Evolutionary conservation across 2,329 filamentous ascomycete genomes (phyloP).

Genomic region (Arthroderma sp.): DNA sequence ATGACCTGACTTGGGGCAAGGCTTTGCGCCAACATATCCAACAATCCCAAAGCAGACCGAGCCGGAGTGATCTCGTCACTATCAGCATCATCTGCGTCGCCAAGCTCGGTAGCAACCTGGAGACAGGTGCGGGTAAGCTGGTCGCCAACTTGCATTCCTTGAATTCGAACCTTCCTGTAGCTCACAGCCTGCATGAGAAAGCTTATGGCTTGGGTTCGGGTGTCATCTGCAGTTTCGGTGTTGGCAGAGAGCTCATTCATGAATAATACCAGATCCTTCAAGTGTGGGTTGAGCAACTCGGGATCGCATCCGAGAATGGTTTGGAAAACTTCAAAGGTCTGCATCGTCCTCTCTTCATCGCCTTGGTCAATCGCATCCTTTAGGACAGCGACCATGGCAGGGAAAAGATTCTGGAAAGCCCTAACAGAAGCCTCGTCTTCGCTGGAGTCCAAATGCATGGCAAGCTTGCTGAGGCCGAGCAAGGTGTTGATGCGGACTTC

Average conservation of each 20-base stretch:
- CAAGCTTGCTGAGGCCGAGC: slow-evolving; percentile 73
- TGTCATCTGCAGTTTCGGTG: slow-evolving; percentile 66
- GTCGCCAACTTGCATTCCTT: slow-evolving; percentile 75
- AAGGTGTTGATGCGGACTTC: slow-evolving; percentile 93
- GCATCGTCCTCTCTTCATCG: slow-evolving; percentile 78
- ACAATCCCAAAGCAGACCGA: slow-evolving; percentile 68
- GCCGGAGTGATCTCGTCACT: slow-evolving; percentile 80
- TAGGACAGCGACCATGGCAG: slow-evolving; percentile 77
- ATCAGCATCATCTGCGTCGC: slow-evolving; percentile 46
- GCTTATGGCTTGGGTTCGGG: slow-evolving; percentile 75
- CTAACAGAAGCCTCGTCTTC: slow-evolving; percentile 63
- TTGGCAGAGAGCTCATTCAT: slow-evolving; percentile 81
- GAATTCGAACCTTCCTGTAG: slow-evolving; percentile 90
- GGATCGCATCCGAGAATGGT: slow-evolving; percentile 84
- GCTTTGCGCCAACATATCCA: slow-evolving; percentile 78
- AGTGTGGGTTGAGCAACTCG: slow-evolving; percentile 67
- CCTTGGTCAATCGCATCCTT: slow-evolving; percentile 67
- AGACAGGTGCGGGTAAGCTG: slow-evolving; percentile 78
- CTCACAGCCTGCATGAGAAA: slow-evolving; percentile 88
- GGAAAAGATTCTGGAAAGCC: slow-evolving; percentile 67
- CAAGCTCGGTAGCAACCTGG: slow-evolving; percentile 80
- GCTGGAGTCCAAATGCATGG: slow-evolving; percentile 76
- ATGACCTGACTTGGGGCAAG: slow-evolving; percentile 89
- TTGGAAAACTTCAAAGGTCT: slow-evolving; percentile 94
- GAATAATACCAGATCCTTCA: slow-evolving; percentile 81